Conservation (phyloP, 1,284 basidiomycete species). For the Ustilago sp. region DNA sequence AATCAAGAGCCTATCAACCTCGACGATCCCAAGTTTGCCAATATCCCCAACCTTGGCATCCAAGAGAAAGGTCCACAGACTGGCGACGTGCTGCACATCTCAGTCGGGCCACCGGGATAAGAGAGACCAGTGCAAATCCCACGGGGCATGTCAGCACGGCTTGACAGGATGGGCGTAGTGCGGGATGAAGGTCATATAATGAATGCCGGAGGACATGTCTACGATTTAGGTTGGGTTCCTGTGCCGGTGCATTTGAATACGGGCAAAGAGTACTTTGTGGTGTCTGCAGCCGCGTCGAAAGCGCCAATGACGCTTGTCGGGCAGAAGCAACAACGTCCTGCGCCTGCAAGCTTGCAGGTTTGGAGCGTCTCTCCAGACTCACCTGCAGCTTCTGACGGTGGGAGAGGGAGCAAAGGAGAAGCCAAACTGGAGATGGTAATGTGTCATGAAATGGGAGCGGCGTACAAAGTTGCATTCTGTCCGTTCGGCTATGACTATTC, state of each 20-base stretch:
- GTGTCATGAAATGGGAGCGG: constrained; percentile 34
- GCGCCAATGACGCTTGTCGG: constrained; percentile 38
- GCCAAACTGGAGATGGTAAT: constrained; percentile 44
- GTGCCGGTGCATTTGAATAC: constrained; percentile 43
- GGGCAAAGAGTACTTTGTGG: constrained; percentile 46
- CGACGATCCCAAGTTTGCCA: constrained; percentile 32
- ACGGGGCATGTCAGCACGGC: constrained; percentile 16
- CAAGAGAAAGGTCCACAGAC: constrained; percentile 24
- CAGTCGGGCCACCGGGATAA: constrained; percentile 24
- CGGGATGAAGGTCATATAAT: constrained; percentile 46
- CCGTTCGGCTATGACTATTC: constrained; percentile 37
- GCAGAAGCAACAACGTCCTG: constrained; percentile 9
- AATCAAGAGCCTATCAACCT: constrained; percentile 31
- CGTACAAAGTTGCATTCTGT: constrained; percentile 45
- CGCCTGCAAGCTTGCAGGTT: constrained; percentile 42
- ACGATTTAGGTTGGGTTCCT: constrained; percentile 53
- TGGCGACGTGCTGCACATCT: constrained; percentile 31
- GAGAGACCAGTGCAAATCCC: constrained; percentile 28
- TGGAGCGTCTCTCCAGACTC: constrained; percentile 50
- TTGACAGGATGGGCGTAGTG: constrained; percentile 31
- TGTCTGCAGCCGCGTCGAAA: constrained; percentile 24
- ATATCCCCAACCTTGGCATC: constrained; percentile 37
- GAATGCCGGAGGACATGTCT: constrained; percentile 53
- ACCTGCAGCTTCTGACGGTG: neutral
- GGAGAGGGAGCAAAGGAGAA: constrained; percentile 17